A percentile compares a stretch with the other conserved stretches of the same genome.
These are phyloP conservation scores for Nelumbo lutea DNA, from an alignment of 164 flowering plant species.

Conservation along the genomic window DNA sequence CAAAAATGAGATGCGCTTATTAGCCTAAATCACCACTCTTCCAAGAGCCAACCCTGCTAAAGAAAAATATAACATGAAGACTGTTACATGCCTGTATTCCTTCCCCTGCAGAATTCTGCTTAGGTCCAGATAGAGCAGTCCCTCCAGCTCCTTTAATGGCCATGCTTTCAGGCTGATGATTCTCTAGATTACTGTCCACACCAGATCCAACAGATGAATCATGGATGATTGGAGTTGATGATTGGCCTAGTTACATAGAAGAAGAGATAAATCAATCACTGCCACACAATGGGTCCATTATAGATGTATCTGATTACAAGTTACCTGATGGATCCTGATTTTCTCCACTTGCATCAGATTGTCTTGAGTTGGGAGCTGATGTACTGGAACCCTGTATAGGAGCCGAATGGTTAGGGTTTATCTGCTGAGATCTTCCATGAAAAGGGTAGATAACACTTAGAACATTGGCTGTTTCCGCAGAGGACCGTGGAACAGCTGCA, in stretches of 20 bases:
- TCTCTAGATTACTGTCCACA: conserved; percentile 14
- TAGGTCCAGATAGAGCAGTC: conserved; percentile 11
- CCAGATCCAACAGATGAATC: conserved; percentile 21
- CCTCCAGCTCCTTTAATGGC: conserved; percentile 11
- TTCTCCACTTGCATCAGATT: conserved; percentile 23
- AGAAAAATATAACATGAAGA: too few relatives aligned
- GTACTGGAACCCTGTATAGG: conserved; percentile 21
- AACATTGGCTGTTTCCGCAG: conserved; percentile 19
- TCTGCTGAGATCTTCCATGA: conserved; percentile 20
- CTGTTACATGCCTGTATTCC: conserved; percentile 20
- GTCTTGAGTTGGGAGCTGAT: conserved; percentile 24
- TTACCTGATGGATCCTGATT: conserved; percentile 43
- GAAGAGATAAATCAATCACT: not conserved
- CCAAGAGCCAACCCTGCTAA: too few relatives aligned
- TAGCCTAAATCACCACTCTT: too few relatives aligned
- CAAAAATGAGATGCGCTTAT: too few relatives aligned
- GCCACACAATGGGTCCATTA: not conserved
- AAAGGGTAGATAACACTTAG: conserved; percentile 17
- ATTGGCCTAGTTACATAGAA: conserved; percentile 25
- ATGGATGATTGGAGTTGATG: conserved; percentile 24
- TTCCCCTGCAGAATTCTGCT: conserved; percentile 11
- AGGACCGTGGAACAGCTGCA: conserved; percentile 24
- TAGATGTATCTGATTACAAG: not conserved
- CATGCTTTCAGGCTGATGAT: conserved; percentile 11
- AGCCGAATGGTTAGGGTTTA: conserved; percentile 8